Base-by-base conservation (phyloP, 2,329 filamentous ascomycete species). In the Trichoderma semiorbis region DNA sequence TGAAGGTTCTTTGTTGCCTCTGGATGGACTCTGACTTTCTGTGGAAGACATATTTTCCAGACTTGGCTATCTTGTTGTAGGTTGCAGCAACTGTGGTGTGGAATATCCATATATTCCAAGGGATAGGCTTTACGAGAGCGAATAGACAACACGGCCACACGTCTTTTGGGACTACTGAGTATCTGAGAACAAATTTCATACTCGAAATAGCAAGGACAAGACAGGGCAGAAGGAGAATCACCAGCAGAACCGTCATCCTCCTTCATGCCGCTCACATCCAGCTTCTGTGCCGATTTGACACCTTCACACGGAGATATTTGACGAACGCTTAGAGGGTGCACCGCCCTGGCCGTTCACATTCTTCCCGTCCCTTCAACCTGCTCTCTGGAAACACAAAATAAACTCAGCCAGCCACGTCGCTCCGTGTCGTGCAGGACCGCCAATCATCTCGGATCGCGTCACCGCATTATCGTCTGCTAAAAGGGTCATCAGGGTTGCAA, bases 331-430 rank as follows among this genome's bases (percentile, higher is more conserved):
- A n/a, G n/a, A 21, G 47, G 11, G 21, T 10, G 50, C 21, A 1
- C 63, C 36, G 6, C n/a, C 16, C 21, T 3, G 53, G 11, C 58
- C 39, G 10, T 12, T 57, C 18, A 12, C 18, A 39, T 30, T 5
- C 2, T 36, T 10, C 21, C 36, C 14, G 10, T 16, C 32, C 50
- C 36, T 47, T 57, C 24, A 30, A 32, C 10, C 8, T 14, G 24
- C 32, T 47, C n/a, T 24, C 16, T 2, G n/a, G 43, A 26, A 7
- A 28, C 64, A 72, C 65, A 57, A 58, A 47, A n/a, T 32, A 58
- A 24, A 72, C 21, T 28, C 32, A 61, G 32, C 50, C 69, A 69
- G 71, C 71, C 66, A 72, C 66, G 18, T 28, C n/a, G 34, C 36
- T 5, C 24, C 28, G 21, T 61, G 64, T 63, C 28, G n/a, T 61